A percentile compares a stretch with the other conserved stretches of the same genome.
These are phyloP conservation scores for Leccinum rimulosum DNA, from an alignment of 768 basidiomycete species.

Conservation along the genomic window DNA sequence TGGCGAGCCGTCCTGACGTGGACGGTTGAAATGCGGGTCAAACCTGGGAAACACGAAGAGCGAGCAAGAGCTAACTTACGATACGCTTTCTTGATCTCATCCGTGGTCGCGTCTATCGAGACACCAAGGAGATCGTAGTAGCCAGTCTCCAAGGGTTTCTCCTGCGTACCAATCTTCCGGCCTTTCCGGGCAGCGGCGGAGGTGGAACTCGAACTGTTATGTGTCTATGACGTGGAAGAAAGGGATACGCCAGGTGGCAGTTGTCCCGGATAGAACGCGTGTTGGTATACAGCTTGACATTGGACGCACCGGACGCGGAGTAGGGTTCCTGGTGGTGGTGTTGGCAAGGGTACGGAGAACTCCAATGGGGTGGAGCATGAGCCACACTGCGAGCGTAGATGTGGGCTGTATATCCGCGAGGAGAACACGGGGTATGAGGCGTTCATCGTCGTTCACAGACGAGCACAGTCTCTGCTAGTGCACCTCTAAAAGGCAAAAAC, in stretches of 20 bases:
- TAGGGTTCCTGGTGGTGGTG: conserved; percentile 53
- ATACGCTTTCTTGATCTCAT: conserved; percentile 92
- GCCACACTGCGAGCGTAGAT: conserved; percentile 61
- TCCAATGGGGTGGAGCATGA: conserved; percentile 57
- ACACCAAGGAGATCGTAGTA: conserved; percentile 88
- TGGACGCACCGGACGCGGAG: conserved; percentile 70
- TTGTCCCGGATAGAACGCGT: conserved; percentile 69
- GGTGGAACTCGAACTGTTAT: conserved; percentile 20
- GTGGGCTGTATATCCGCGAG: conserved; percentile 66
- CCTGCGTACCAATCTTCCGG: conserved; percentile 86
- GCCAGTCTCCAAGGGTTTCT: conserved; percentile 82
- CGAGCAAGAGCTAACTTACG: conserved; percentile 42
- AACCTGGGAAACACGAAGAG: no score
- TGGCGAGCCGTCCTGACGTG: conserved; percentile 68
- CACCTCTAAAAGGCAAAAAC: neutral
- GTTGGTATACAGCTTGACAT: conserved; percentile 58
- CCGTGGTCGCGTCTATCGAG: conserved; percentile 67
- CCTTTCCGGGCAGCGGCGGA: conserved; percentile 40
- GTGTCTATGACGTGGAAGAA: conserved; percentile 15
- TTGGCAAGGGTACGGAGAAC: conserved; percentile 62
- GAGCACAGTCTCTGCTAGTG: neutral
- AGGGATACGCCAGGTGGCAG: conserved; percentile 33
- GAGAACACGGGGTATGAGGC: conserved; percentile 48
- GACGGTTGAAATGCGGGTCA: neutral
- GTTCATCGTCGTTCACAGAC: conserved; percentile 40